These are phyloP conservation scores for Yarrowia sp. DNA, from an alignment of 805 yeast species.

Conservation along the genomic window DNA sequence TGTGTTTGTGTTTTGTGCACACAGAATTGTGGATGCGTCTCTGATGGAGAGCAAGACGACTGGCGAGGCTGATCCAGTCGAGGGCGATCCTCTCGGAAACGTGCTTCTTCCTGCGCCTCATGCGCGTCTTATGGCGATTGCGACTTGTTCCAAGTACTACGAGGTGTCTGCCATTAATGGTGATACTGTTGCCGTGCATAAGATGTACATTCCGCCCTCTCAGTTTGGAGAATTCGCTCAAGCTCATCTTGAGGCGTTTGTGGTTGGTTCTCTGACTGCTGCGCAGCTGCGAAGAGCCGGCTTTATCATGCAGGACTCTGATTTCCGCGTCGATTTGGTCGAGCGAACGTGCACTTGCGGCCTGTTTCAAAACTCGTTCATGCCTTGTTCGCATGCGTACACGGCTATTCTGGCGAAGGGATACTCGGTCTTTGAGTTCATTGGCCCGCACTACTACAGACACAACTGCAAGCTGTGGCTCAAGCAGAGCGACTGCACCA, in stretches of 20 bases:
- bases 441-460: slow-evolving; percentile 19
- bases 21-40: slow-evolving; percentile 3
- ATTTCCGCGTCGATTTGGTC: slow-evolving; percentile 8
- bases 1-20: slow-evolving; percentile 14
- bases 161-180: slow-evolving; percentile 20
- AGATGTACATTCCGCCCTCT: slow-evolving; percentile 18
- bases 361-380: slow-evolving; percentile 12
- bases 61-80: slow-evolving; percentile 8
- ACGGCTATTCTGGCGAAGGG: slow-evolving; percentile 20
- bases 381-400: slow-evolving; percentile 18
- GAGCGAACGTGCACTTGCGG: slow-evolving; percentile 16
- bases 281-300: slow-evolving; percentile 2
- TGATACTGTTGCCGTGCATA: slow-evolving; percentile 10
- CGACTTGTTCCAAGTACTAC: slow-evolving; percentile 14
- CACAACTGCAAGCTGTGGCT: slow-evolving; percentile 25
- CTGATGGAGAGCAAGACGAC: slow-evolving; percentile 11
- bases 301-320: slow-evolving; percentile 17
- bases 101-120: slow-evolving; percentile 8
- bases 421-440: slow-evolving; percentile 18
- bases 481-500: slow-evolving; percentile 20
- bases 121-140: slow-evolving; percentile 16
- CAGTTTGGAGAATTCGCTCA: slow-evolving; percentile 24
- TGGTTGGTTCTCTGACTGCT: slow-evolving; percentile 2
- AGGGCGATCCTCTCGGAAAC: slow-evolving; percentile 13
- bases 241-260: slow-evolving; percentile 23